Evolutionary conservation across 1,139 yeast species (phyloP).

Genomic region (Blastobotrys malaysiensis): DNA sequence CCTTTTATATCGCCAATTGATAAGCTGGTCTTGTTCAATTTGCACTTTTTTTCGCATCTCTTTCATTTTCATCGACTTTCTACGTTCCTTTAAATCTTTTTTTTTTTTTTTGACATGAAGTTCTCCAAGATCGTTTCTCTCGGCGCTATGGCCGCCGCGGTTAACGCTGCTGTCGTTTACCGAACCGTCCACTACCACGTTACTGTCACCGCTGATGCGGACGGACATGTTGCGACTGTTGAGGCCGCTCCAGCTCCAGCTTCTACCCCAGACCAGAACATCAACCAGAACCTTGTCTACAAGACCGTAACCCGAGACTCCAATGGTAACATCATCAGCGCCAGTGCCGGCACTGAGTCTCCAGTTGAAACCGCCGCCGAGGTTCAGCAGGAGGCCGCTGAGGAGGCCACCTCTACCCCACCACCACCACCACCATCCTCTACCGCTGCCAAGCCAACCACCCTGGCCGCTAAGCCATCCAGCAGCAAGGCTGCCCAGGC

Average conservation of each 20-base stretch:
- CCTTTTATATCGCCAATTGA: not conserved
- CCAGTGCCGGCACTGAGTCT: slow-evolving; percentile 9
- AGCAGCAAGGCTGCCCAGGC: slow-evolving; percentile 3
- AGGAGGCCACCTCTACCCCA: not conserved
- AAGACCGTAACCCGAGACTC: slow-evolving; percentile 2
- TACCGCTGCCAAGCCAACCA: slow-evolving; percentile 3
- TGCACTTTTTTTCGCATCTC: not conserved
- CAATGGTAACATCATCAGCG: slow-evolving; percentile 6
- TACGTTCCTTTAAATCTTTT: not conserved
- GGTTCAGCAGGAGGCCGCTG: slow-evolving; percentile 2
- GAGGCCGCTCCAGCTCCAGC: slow-evolving; percentile 6
- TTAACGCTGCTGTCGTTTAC: slow-evolving; percentile 23
- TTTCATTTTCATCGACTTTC: not conserved
- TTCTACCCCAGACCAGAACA: not conserved
- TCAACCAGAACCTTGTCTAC: slow-evolving; percentile 2
- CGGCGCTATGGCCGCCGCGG: slow-evolving; percentile 10
- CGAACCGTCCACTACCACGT: slow-evolving; percentile 24
- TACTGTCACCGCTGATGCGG: slow-evolving; percentile 25
- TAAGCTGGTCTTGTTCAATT: not conserved
- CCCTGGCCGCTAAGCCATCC: slow-evolving; percentile 1
- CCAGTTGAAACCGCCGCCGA: not conserved
- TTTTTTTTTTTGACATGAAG: slow-evolving; percentile 4
- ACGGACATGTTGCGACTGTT: slow-evolving; percentile 11
- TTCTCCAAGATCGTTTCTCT: slow-evolving; percentile 10
- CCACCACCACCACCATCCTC: not conserved